A percentile compares a stretch with the other conserved stretches of the same genome.
Evolutionary conservation across 2,329 filamentous ascomycete species (phyloP).

Genomic region (Xylaria hypoxylon): DNA sequence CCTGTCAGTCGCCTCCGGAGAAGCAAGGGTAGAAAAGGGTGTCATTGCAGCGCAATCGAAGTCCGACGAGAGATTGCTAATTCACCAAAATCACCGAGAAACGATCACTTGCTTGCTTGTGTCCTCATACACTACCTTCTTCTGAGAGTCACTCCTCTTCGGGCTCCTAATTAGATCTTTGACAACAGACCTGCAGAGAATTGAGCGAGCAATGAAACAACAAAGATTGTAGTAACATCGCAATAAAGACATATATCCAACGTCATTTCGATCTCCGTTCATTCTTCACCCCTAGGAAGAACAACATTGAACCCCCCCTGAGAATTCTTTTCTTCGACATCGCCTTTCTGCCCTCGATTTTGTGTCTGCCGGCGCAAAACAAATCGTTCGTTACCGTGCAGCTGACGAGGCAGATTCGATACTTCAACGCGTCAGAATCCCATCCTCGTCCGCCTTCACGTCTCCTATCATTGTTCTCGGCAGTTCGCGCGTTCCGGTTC

Average conservation of each 20-base stretch:
- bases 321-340: slow-evolving; percentile 16
- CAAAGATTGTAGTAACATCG: slow-evolving; percentile 46
- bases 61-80: slow-evolving; percentile 27
- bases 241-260: slow-evolving; percentile 41
- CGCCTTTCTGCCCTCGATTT: neutral
- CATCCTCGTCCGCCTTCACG: neutral
- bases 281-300: slow-evolving; percentile 38
- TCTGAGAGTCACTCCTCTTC: slow-evolving; percentile 17
- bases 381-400: slow-evolving; percentile 17
- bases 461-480: neutral
- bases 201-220: slow-evolving; percentile 40
- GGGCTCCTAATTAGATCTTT: slow-evolving; percentile 15
- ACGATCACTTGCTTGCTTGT: slow-evolving; percentile 14
- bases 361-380: slow-evolving; percentile 2
- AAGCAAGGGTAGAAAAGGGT: slow-evolving; percentile 37
- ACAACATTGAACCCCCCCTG: slow-evolving; percentile 24
- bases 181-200: slow-evolving; percentile 19
- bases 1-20: slow-evolving; percentile 40
- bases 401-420: neutral
- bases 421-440: slow-evolving; percentile 12
- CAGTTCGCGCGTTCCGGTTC: slow-evolving; percentile 23
- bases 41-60: slow-evolving; percentile 41
- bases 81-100: slow-evolving; percentile 30
- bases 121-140: slow-evolving; percentile 15
- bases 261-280: slow-evolving; percentile 40